Conservation (phyloP, 2,329 filamentous ascomycete genomes). For the Neofusicoccum cordaticola region DNA sequence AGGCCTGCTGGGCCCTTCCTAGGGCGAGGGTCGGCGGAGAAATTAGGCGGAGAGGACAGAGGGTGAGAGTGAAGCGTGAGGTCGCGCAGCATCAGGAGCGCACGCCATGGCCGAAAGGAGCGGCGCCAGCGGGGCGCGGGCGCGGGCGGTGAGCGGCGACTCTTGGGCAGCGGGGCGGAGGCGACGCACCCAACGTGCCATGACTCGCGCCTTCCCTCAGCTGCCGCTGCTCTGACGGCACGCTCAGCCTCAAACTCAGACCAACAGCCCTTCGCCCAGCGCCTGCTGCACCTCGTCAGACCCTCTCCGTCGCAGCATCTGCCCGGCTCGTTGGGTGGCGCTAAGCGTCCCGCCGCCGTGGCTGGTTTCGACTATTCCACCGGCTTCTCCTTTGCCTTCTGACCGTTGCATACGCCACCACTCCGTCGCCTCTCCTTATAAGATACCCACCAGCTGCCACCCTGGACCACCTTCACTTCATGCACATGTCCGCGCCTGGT, state of each 20-base stretch:
- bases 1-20: background rate
- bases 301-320: background rate
- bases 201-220: background rate
- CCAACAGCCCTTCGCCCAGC: background rate
- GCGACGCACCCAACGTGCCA: background rate
- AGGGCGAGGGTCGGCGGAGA: background rate
- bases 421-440: background rate
- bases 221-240: too few relatives aligned
- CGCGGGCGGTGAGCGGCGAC: background rate
- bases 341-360: background rate
- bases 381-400: background rate
- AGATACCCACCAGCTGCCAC: background rate
- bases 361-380: background rate
- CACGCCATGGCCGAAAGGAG: slow-evolving; percentile 10
- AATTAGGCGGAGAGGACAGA: background rate
- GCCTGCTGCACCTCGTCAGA: background rate
- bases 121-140: background rate
- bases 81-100: slow-evolving; percentile 11
- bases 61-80: background rate
- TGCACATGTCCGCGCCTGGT: background rate
- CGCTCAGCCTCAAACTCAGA: background rate
- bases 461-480: background rate
- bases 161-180: background rate
- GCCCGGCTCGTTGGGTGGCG: background rate
- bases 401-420: background rate